Percentiles rank a stretch among this genome's conserved stretches.
phyloP scores from a whole-genome alignment of 176 grass and related monocot genomes.

The Aegilops longissima region DNA sequence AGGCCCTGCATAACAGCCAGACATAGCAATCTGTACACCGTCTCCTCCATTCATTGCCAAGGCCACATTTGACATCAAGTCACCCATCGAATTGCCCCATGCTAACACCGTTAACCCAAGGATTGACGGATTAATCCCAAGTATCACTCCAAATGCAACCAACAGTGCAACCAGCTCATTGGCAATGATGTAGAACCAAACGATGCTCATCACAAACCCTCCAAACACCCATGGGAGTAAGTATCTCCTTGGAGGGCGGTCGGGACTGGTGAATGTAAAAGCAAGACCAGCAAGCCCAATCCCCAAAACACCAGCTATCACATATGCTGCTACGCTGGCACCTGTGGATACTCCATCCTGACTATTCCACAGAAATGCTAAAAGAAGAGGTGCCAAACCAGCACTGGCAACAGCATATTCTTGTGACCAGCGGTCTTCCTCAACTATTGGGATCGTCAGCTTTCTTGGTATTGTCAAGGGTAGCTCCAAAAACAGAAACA shows the following conservation, averaged over 20 bases:
- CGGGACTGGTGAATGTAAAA: conserved; percentile 66
- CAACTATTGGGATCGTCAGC: conserved; percentile 83
- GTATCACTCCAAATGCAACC: conserved; percentile 84
- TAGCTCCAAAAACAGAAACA: conserved; percentile 78
- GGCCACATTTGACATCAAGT: conserved; percentile 95
- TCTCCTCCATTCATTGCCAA: conserved; percentile 90
- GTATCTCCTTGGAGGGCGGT: conserved; percentile 74
- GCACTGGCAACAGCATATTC: conserved; percentile 75
- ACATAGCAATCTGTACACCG: conserved; percentile 90
- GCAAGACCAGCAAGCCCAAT: conserved; percentile 57
- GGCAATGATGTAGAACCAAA: conserved; percentile 96
- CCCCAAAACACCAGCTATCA: conserved; percentile 53
- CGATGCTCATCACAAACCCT: conserved; percentile 98
- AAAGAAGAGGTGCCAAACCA: conserved; percentile 70
- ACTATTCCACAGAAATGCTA: conserved; percentile 74
- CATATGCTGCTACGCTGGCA: conserved; percentile 43
- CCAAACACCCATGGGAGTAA: conserved; percentile 95
- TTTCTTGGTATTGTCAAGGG: conserved; percentile 89
- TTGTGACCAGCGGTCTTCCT: conserved; percentile 94
- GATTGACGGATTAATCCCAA: conserved; percentile 92
- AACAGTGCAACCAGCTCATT: conserved; percentile 95
- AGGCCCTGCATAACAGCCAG: conserved; percentile 97
- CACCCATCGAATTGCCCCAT: conserved; percentile 99
- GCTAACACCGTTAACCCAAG: conserved; percentile 93
- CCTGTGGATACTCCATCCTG: conserved; percentile 48